A percentile compares a stretch with the other conserved stretches of the same genome.
These are phyloP conservation scores for Fraxinus ornus DNA, from an alignment of 305 asterid genomes.

Conservation along the genomic window DNA sequence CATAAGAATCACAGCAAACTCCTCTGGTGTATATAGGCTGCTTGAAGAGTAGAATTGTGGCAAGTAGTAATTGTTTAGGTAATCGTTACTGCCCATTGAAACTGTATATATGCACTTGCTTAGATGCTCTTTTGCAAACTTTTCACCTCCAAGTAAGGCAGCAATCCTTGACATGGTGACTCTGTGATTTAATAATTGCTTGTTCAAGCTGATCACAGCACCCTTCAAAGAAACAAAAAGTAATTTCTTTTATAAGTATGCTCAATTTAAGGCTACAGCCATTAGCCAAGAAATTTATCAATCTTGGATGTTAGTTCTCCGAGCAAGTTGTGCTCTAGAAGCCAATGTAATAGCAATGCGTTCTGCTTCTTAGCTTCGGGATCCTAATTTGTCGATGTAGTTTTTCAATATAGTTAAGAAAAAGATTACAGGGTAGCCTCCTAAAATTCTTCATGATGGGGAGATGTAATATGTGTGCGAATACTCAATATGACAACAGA, in stretches of 20 bases:
- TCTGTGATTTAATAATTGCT: slow-evolving; percentile 39
- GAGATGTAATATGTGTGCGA: neutral
- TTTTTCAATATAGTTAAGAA: no score
- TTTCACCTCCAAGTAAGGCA: slow-evolving; percentile 26
- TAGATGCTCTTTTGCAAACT: slow-evolving; percentile 25
- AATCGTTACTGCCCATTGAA: slow-evolving; percentile 46
- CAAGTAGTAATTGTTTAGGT: slow-evolving; percentile 33
- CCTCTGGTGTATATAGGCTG: slow-evolving; percentile 23
- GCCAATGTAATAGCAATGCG: no score
- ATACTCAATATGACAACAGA: neutral
- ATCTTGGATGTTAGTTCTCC: neutral
- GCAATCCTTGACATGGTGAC: slow-evolving; percentile 14
- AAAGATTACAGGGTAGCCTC: no score
- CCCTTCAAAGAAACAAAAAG: slow-evolving; percentile 28
- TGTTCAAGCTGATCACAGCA: slow-evolving; percentile 33
- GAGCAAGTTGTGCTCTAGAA: neutral
- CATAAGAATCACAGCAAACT: slow-evolving; percentile 32
- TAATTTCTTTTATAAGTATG: neutral
- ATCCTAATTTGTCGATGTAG: no score
- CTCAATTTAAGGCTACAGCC: neutral
- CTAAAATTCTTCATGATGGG: neutral
- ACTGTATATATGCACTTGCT: slow-evolving; percentile 35
- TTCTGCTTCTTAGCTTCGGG: no score
- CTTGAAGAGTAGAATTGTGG: slow-evolving; percentile 31
- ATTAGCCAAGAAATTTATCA: neutral